Conservation (phyloP, 257 asterid species). For the Solanum piurae region DNA sequence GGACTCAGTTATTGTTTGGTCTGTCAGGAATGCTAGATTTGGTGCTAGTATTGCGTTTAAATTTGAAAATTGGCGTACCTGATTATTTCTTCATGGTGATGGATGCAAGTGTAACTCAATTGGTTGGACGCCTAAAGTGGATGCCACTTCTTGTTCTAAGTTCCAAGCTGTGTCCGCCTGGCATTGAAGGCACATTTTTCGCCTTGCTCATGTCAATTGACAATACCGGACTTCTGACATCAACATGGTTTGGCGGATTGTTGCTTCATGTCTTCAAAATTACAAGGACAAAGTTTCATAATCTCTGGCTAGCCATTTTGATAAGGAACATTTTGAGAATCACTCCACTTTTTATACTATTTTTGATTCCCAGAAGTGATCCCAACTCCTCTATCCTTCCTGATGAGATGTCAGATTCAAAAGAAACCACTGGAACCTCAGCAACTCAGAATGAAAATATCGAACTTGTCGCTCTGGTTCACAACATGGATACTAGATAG, state of each 20-base stretch:
- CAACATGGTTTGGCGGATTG: constrained; percentile 85
- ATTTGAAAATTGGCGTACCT: constrained; percentile 58
- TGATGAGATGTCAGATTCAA: constrained; percentile 19
- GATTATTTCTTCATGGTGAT: constrained; percentile 61
- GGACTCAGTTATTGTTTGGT: constrained; percentile 67
- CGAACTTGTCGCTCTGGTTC: constrained; percentile 72
- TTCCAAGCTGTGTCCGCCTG: constrained; percentile 79
- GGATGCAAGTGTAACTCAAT: constrained; percentile 65
- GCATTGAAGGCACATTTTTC: constrained; percentile 88
- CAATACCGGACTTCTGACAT: constrained; percentile 68
- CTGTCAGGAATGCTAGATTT: constrained; percentile 78
- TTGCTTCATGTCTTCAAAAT: constrained; percentile 57
- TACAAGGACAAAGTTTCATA: constrained; percentile 49
- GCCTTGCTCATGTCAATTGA: constrained; percentile 90
- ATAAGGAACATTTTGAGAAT: constrained; percentile 55
- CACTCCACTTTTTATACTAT: constrained; percentile 45
- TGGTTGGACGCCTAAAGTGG: constrained; percentile 83
- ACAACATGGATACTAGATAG: constrained; percentile 29
- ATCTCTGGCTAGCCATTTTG: constrained; percentile 71
- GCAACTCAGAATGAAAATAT: constrained; percentile 37
- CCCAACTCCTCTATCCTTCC: constrained; percentile 45
- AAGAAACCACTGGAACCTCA: constrained; percentile 24
- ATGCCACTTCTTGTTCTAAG: constrained; percentile 94
- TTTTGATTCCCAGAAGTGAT: constrained; percentile 61
- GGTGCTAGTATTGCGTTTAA: constrained; percentile 61